These are phyloP conservation scores for Fusarium papillatum DNA, from an alignment of 2,329 filamentous ascomycete species.

Conservation along the genomic window DNA sequence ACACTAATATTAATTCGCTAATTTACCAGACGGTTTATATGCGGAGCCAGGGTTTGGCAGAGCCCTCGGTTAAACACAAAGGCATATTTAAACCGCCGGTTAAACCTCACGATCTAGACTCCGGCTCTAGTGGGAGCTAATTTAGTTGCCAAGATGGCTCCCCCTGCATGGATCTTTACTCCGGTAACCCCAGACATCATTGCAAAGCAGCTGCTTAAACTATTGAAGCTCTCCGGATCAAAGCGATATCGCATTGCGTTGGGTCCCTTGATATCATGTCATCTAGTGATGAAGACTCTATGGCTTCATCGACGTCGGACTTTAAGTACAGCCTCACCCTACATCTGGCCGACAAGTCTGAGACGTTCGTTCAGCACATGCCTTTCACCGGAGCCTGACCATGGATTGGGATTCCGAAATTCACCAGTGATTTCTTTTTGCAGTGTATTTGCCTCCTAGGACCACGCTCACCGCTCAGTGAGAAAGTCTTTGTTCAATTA, in stretches of 20 bases:
- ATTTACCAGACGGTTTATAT: background rate
- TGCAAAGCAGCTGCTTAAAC: background rate
- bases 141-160: background rate
- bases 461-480: too few species aligned
- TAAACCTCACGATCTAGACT: background rate
- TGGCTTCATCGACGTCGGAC: background rate
- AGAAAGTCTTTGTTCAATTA: too few species aligned
- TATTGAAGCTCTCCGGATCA: background rate
- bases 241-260: background rate
- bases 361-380: rapidly evolving
- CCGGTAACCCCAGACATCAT: background rate
- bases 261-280: background rate
- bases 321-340: background rate
- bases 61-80: background rate
- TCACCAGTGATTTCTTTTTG: background rate
- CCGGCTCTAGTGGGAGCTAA: background rate
- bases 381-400: rapidly evolving
- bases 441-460: background rate
- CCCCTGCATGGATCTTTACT: background rate
- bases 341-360: rapidly evolving
- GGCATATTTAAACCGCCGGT: background rate
- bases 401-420: background rate
- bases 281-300: background rate
- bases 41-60: background rate
- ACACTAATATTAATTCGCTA: background rate